Evolutionary conservation across 2,329 filamentous ascomycete genomes (phyloP).

Genomic region (Alternaria brassicicola): DNA sequence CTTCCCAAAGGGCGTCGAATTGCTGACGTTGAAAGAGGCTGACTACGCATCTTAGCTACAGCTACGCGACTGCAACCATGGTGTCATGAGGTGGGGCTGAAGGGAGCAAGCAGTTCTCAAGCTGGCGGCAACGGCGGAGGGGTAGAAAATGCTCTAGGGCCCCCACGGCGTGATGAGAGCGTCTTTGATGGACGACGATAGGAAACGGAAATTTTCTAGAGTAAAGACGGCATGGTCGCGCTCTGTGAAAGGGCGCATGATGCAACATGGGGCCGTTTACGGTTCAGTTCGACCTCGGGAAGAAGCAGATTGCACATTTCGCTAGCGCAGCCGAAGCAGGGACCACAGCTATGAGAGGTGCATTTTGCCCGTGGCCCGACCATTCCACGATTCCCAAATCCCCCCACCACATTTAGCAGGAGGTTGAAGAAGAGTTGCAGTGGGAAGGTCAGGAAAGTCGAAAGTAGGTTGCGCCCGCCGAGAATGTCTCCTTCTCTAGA

Average conservation of each 20-base stretch:
- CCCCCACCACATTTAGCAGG: slow-evolving; percentile 41
- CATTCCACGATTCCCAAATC: slow-evolving; percentile 28
- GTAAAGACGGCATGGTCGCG: slow-evolving; percentile 17
- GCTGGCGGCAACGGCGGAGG: slow-evolving; percentile 32
- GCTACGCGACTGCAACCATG: background rate
- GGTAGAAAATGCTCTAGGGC: slow-evolving; percentile 5
- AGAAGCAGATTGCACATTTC: slow-evolving; percentile 32
- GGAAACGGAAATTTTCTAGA: slow-evolving; percentile 18
- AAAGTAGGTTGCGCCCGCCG: slow-evolving; percentile 34
- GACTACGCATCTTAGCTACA: background rate
- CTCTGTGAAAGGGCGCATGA: slow-evolving; percentile 8
- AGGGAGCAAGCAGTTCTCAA: slow-evolving; percentile 1
- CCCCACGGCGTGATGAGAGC: slow-evolving; percentile 2
- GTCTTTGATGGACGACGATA: slow-evolving; percentile 6
- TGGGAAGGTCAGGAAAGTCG: slow-evolving; percentile 49
- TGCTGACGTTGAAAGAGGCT: background rate
- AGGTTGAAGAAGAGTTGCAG: slow-evolving; percentile 49
- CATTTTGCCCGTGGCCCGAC: slow-evolving; percentile 34
- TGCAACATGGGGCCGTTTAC: slow-evolving; percentile 22
- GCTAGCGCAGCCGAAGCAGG: slow-evolving; percentile 30
- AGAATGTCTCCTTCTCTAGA: background rate
- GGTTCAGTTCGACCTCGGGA: slow-evolving; percentile 31
- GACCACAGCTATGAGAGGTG: slow-evolving; percentile 29
- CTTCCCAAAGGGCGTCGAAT: background rate
- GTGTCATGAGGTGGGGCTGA: background rate